Base-by-base conservation (phyloP, 768 basidiomycete genomes). In the Rhizopogon sp. region DNA sequence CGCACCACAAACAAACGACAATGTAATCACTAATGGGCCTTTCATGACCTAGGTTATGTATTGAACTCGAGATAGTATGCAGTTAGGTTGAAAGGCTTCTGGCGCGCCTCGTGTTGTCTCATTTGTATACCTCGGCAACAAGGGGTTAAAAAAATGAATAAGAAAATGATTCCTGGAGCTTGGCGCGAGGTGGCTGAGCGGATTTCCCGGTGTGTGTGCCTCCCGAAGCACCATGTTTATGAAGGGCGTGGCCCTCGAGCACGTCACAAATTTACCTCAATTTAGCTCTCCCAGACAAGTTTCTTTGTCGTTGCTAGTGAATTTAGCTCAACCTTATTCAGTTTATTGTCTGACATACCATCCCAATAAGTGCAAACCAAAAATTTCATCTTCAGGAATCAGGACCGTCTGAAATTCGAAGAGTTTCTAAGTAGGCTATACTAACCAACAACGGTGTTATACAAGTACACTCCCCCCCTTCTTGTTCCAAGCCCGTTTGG, bases 401-500 rank as follows among this genome's bases (percentile, higher is more conserved):
- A 35, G 11, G 33, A 1, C 31, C 14, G 20, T 37, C 33, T 49
- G 14, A 49, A 13, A 35, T 33, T 47, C 31, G 46, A 31, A 47
- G 20, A 33, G 33, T 11, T 49, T 49, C 47, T 49, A 49, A 49
- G 47, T 37, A 67, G 69, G 68, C 70, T 5, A 68, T 68, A 68
- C 67, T 69, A 54, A 56, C 55, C 41, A 63, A 65, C 54, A 60
- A 65, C 62, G 54, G 52, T 16, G 55, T 66, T 63, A 59, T 62
- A 70, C 64, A 44, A 50, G 28, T 47, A 49, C 60, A 66, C 53
- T 68, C 69, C 66, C 35, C 22, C 25, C 66, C 55, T 53, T 67
- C 70, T 57, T 68, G 52, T 64, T 67, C 70, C 66, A 70, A 60
- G 70, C 68, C 68, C 39, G 44, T 62, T 66, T 62, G 56, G 60